Base-by-base conservation (phyloP, 768 basidiomycete species). In the Epithele typhae region DNA sequence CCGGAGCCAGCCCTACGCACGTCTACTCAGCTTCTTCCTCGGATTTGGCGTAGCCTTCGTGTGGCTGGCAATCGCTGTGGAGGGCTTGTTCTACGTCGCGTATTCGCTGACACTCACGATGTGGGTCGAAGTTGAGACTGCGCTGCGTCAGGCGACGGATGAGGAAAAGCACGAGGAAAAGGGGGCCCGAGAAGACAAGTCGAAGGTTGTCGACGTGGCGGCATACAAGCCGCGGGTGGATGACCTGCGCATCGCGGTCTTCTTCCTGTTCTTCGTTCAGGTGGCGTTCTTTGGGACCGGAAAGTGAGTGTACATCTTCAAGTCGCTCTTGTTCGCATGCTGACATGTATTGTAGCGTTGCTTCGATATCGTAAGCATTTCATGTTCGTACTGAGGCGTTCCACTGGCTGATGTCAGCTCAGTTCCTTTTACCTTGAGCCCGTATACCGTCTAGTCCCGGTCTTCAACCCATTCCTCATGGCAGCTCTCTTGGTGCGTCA, bases 391-490 rank as follows among this genome's bases (percentile, higher is more conserved):
- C n/a, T n/a, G n/a, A n/a, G n/a, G n/a, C n/a, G n/a, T n/a, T n/a
- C n/a, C n/a, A n/a, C 1, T 44, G 18, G 44, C 3, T 21, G 12
- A n/a, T n/a, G n/a, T n/a, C n/a, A 14, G 15, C 6, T 23, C 37
- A 84, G 80, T 15, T 88, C 87, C 2, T 92, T 92, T 65, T 92
- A 93, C 63, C 73, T 92, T 17, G 89, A 84, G 33, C 90, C 91
- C 2, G 90, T 92, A 6, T 92, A 91, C 57, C 84, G 90, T 15
- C 72, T 93, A 14, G 83, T 92, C 52, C 88, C 90, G 1, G 76
- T 89, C 40, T 93, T 93, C 62, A 86, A 75, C 51, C 91, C 90
- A 0, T 92, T 92, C 64, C 73, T 87, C 49, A 92, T 92, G 91
- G 75, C 83, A 0, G 60, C 77, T 4, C 71, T 89, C 18, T 65